Percentiles rank a stretch among this genome's conserved stretches.
These are phyloP conservation scores for Tephrocybe sp. DNA, from an alignment of 768 basidiomycete genomes.

Conservation along the genomic window DNA sequence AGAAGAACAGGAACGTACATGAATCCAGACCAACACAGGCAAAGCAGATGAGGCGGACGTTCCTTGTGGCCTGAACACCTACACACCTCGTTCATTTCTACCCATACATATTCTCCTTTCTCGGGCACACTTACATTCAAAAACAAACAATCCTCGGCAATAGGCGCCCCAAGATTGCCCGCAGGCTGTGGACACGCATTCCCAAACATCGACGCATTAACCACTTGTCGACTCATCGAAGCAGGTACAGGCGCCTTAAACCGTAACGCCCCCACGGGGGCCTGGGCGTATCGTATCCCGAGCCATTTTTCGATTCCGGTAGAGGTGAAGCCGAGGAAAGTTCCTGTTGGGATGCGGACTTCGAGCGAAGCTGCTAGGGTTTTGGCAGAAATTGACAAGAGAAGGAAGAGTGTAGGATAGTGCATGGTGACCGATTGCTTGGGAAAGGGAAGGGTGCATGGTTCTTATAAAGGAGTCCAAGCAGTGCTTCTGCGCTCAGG, in stretches of 20 bases:
- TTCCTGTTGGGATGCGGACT: too few relatives aligned
- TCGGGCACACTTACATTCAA: conserved; percentile 48
- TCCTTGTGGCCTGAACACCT: conserved; percentile 36
- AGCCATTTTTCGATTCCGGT: conserved; percentile 58
- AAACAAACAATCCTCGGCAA: conserved; percentile 51
- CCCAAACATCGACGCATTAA: conserved; percentile 48
- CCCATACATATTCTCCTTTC: not conserved
- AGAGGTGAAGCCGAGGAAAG: too few relatives aligned
- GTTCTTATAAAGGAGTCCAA: too few relatives aligned
- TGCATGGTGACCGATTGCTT: too few relatives aligned
- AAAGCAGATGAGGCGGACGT: conserved; percentile 24
- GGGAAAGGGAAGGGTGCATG: too few relatives aligned
- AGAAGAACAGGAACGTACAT: conserved; percentile 24
- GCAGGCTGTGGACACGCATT: conserved; percentile 55
- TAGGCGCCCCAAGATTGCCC: conserved; percentile 37
- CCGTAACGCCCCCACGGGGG: conserved; percentile 53
- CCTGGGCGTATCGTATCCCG: conserved; percentile 58
- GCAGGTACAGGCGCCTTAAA: conserved; percentile 53
- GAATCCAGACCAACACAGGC: conserved; percentile 37
- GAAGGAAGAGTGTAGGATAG: too few relatives aligned
- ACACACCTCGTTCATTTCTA: not conserved
- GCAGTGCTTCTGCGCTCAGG: too few relatives aligned
- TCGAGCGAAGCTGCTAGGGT: too few relatives aligned
- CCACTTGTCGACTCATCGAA: conserved; percentile 26
- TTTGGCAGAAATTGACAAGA: too few relatives aligned